A percentile compares a stretch with the other conserved stretches of the same genome.
phyloP scores from a whole-genome alignment of 208 protist genomes.

The Porcisia deanei region DNA sequence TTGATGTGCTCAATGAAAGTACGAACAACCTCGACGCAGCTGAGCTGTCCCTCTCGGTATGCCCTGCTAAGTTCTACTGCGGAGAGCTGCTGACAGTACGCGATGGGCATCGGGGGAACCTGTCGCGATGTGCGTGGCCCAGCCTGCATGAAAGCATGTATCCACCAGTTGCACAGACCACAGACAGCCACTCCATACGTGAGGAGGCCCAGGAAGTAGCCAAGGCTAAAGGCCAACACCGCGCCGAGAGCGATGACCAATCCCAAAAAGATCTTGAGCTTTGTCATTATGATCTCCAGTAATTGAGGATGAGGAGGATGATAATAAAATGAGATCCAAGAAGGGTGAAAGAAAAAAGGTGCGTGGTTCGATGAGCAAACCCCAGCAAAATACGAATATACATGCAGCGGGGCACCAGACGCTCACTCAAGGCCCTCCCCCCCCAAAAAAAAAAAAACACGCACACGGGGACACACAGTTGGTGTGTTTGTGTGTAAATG shows the following conservation, averaged over 20 bases:
- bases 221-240: conserved; percentile 21
- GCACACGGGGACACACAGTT: too few relatives aligned
- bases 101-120: conserved; percentile 65
- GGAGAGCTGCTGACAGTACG: conserved; percentile 77
- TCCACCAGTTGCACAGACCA: conserved; percentile 47
- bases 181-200: conserved; percentile 39
- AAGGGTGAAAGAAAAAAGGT: too few relatives aligned
- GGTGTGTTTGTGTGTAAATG: too few relatives aligned
- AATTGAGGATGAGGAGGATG: not conserved
- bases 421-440: too few relatives aligned
- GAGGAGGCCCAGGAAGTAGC: conserved; percentile 37
- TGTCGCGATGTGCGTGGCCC: conserved; percentile 69
- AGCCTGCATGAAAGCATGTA: conserved; percentile 44
- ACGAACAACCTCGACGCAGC: conserved; percentile 61
- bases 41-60: conserved; percentile 58
- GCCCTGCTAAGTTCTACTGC: conserved; percentile 66
- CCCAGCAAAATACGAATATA: too few relatives aligned
- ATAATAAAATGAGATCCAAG: too few relatives aligned
- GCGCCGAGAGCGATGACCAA: conserved; percentile 25
- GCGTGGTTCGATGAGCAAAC: too few relatives aligned
- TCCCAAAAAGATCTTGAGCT: conserved; percentile 11
- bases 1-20: conserved; percentile 87
- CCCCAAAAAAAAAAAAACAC: too few relatives aligned
- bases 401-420: too few relatives aligned
- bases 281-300: conserved; percentile 4